Evolutionary conservation across 2,329 filamentous ascomycete genomes (phyloP), one percentile per base, ranked within the genome.

Genomic region (Aspergillus candidus): DNA sequence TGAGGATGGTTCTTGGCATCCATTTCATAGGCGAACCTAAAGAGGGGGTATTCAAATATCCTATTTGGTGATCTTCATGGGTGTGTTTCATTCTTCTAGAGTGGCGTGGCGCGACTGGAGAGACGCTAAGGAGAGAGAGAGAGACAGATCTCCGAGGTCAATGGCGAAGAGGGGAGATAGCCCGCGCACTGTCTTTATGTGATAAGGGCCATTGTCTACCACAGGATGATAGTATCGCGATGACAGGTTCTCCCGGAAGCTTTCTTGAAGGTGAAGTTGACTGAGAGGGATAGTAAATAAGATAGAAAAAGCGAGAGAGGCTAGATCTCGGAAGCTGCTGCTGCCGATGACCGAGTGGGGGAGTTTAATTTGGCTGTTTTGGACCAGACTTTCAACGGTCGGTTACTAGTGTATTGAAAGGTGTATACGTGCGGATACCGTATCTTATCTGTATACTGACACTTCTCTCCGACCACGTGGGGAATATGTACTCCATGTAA

Each of bases 1-100:
- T 40, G 46, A 37, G 43, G 49, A 44, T 47, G 43, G 42, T 56
- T 51, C 54, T 65, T 59, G 58, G 59, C 53, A 45, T 65, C 60
- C 63, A 66, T 65, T 42, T 51, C 50, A 48, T 31, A 31, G 32
- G 38, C 50, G 50, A 48, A 42, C 47, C 39, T 45, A 52, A 50
- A 41, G 22, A 18, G 34, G 30, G 41, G 38, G 47, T 46, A 49
- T 44, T 53, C 50, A 52, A 32, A 48, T 50, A 44, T 45, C 48
- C 43, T 27, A 48, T 44, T 37, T 42, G 43, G 30, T 35, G 52
- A 54, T 56, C 51, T 48, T 56, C 52, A 44, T 46, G 38, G 41
- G 41, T 37, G 45, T 44, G 35, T 40, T 37, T 49, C 51, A 53
- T 50, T 44, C 44, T 55, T 54, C 49, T 45, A 44, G 37, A 47